Evolutionary conservation across 345 rosid species (phyloP).

Genomic region (Brassica juncea): DNA sequence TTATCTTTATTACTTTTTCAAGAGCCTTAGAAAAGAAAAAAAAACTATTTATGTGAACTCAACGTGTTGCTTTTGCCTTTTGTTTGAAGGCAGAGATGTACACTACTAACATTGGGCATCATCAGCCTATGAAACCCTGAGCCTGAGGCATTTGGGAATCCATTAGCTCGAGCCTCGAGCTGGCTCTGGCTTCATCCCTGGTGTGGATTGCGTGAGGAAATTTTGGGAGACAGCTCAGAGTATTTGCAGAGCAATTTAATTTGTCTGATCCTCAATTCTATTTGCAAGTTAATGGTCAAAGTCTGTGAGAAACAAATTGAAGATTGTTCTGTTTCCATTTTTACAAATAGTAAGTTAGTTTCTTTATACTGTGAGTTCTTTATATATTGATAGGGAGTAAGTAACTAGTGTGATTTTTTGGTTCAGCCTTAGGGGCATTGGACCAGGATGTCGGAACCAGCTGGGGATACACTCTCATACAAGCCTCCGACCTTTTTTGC

Average conservation of each 20-base stretch:
- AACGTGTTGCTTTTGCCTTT: not conserved
- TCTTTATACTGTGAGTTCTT: not conserved
- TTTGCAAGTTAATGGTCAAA: not conserved
- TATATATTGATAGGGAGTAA: not conserved
- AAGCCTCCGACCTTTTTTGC: not conserved
- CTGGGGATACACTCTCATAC: not conserved
- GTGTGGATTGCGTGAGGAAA: not conserved
- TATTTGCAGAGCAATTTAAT: not conserved
- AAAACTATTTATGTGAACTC: not conserved
- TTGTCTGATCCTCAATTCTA: not conserved
- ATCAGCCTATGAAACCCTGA: too few relatives aligned
- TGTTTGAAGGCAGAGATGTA: not conserved
- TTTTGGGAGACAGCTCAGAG: not conserved
- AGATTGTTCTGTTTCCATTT: not conserved
- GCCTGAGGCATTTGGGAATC: too few relatives aligned
- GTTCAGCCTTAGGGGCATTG: not conserved
- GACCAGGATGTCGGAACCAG: not conserved
- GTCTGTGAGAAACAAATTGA: not conserved
- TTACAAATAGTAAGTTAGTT: not conserved
- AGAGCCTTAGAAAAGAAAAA: not conserved
- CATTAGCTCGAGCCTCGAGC: too few relatives aligned
- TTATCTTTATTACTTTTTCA: not conserved
- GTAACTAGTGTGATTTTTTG: not conserved
- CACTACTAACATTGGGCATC: not conserved
- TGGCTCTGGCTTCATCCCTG: not conserved